phyloP scores from a whole-genome alignment of 768 basidiomycete genomes.

The Mycena vitilis region DNA sequence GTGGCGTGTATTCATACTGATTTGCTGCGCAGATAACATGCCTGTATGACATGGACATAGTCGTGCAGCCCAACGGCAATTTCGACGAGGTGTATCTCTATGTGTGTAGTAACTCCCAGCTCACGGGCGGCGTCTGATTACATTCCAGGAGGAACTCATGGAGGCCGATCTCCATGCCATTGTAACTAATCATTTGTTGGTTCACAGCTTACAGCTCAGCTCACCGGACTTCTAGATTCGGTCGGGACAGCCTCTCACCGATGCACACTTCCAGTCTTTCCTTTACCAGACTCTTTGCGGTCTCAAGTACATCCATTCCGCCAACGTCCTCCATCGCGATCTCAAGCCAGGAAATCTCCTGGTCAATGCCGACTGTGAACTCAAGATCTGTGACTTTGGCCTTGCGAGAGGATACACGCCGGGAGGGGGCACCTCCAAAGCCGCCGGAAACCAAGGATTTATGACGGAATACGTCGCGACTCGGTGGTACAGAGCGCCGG shows the following conservation, averaged over 20 bases:
- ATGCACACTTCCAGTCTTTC: constrained; percentile 95
- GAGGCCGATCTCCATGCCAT: constrained; percentile 99
- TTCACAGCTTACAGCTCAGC: background rate
- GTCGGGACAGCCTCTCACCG: constrained; percentile 88
- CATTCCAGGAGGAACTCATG: constrained; percentile 94
- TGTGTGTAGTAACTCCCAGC: constrained; percentile 55
- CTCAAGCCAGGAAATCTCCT: constrained; percentile 95
- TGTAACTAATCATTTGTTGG: constrained; percentile 56
- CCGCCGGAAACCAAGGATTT: constrained; percentile 89
- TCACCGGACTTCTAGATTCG: constrained; percentile 66
- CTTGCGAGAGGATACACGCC: constrained; percentile 94
- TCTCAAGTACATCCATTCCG: constrained; percentile 97
- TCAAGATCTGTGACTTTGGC: constrained; percentile 99
- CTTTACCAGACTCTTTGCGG: constrained; percentile 99
- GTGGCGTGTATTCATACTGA: constrained; percentile 34
- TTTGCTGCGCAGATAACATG: constrained; percentile 81
- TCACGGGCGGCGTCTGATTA: constrained; percentile 16
- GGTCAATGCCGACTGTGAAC: constrained; percentile 98
- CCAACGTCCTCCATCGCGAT: constrained; percentile 97
- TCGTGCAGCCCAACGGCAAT: constrained; percentile 89
- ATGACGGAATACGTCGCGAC: constrained; percentile 99
- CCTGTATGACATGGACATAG: constrained; percentile 98
- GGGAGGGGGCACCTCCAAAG: constrained; percentile 77
- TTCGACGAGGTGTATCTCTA: constrained; percentile 98
- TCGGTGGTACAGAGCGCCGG: constrained; percentile 97